Conservation (phyloP, 2,329 filamentous ascomycete genomes). For the Xylogone sp. region DNA sequence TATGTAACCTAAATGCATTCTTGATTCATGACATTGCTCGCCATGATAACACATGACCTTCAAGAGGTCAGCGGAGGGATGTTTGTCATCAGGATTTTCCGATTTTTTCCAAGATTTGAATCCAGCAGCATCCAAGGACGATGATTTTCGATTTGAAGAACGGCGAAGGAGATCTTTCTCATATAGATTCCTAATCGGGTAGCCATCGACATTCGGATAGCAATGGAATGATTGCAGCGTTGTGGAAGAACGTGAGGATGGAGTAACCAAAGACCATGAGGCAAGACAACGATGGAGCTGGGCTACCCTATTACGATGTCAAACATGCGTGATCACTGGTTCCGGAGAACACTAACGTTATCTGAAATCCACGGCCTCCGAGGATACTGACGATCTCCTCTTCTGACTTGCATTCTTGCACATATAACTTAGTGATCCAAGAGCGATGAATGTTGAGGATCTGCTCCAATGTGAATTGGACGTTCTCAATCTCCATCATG, state of each 20-base stretch:
- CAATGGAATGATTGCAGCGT: neutral
- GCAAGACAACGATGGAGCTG: slow-evolving; percentile 16
- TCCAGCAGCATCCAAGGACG: neutral
- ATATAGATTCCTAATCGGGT: neutral
- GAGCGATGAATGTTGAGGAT: slow-evolving; percentile 15
- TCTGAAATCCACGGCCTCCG: slow-evolving; percentile 9
- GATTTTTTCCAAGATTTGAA: neutral
- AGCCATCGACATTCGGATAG: neutral
- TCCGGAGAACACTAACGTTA: slow-evolving; percentile 12
- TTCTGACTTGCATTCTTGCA: slow-evolving; percentile 15
- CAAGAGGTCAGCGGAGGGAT: slow-evolving; percentile 4
- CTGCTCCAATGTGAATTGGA: slow-evolving; percentile 18
- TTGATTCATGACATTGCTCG: slow-evolving; percentile 5
- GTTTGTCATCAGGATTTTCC: neutral
- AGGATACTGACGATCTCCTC: slow-evolving; percentile 17
- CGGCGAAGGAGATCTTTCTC: neutral
- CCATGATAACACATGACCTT: slow-evolving; percentile 10
- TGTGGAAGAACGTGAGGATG: slow-evolving; percentile 1
- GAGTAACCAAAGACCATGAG: slow-evolving; percentile 12
- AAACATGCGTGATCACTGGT: neutral
- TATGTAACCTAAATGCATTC: slow-evolving; percentile 4
- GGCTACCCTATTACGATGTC: slow-evolving; percentile 12
- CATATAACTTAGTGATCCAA: slow-evolving; percentile 17
- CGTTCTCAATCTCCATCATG: slow-evolving; percentile 14
- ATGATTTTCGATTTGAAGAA: neutral